Conservation (phyloP, 495 filamentous ascomycete genomes). For the Annulohypoxylon nitens region DNA sequence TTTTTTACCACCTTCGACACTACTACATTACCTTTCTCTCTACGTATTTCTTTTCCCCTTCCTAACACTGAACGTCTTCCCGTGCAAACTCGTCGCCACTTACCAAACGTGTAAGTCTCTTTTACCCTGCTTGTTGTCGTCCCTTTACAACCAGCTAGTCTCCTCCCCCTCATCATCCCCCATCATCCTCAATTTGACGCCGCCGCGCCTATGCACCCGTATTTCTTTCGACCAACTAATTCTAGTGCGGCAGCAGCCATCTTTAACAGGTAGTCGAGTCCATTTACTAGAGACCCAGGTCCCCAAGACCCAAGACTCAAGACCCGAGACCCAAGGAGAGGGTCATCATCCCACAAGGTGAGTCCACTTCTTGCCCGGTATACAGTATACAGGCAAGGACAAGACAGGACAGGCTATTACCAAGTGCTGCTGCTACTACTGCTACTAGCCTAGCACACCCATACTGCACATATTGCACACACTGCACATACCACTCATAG, state of each 20-base stretch:
- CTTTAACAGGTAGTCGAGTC: conserved; percentile 38
- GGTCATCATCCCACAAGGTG: conserved; percentile 46
- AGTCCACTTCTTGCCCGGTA: conserved; percentile 42
- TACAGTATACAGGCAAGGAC: conserved; percentile 14
- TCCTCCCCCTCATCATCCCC: neutral
- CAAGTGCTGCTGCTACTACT: conserved; percentile 7
- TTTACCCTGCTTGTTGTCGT: conserved; percentile 17
- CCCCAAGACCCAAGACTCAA: too few species aligned
- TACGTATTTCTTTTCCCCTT: conserved; percentile 45
- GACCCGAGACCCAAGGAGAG: neutral
- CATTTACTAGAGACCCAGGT: neutral
- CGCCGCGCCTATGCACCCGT: neutral
- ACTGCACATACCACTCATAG: neutral
- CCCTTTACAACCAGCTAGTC: neutral
- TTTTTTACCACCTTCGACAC: too few species aligned
- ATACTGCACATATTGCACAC: neutral
- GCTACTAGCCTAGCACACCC: conserved; percentile 3
- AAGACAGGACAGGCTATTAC: conserved; percentile 9
- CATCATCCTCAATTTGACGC: conserved; percentile 32
- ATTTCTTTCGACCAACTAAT: conserved; percentile 31
- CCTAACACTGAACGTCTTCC: conserved; percentile 30
- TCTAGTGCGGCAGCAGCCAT: conserved; percentile 25
- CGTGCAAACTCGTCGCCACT: conserved; percentile 36
- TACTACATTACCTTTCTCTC: conserved; percentile 35
- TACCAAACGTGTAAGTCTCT: conserved; percentile 35